Base-by-base conservation (phyloP, 805 yeast species). In the Yamadazyma endophytica region DNA sequence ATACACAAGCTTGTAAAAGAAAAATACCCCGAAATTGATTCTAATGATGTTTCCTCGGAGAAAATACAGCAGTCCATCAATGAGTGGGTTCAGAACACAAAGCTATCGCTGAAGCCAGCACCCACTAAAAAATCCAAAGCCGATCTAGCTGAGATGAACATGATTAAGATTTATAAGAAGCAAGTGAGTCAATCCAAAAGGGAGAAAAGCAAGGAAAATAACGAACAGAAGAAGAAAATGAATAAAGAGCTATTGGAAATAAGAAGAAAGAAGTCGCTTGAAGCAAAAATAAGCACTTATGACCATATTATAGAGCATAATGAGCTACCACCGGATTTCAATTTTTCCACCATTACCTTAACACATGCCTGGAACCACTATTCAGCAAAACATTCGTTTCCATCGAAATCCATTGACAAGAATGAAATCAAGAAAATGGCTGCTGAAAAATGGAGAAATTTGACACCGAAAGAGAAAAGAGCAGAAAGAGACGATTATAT, bases 321-420 rank as follows among this genome's bases (percentile, higher is more conserved):
- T 19, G 23, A 8, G 42, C 37, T 27, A 21, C 51, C 23, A 35
- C 21, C 16, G 2, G 37, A 31, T 17, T 41, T 25, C 29, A 37
- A 41, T 21, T 36, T 18, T 17, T 7, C 14, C 2, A 16, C 13
- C 9, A 26, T 60, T 19, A 51, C 53, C 9, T 42, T 48, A 35
- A 52, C 52, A 15, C 54, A 61, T 33, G 65, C 66, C 1, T 61
- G 65, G 64, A 61, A 61, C 45, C 61, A 57, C 34, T 61, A 21
- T 18, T 17, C 29, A 9, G 30, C 44, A 4, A 40, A 37, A 17
- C 21, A 29, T 14, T 32, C 21, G 20, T 5, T 14, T 6, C 17
- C 22, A 9, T 19, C 9, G 9, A 12, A 20, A 12, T 17, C 29
- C 20, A 31, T 21, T 9, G 18, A 24, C 18, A 32, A 29, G 23